Conservation (phyloP, 306 rosid species). For the Cicer bijugum region DNA sequence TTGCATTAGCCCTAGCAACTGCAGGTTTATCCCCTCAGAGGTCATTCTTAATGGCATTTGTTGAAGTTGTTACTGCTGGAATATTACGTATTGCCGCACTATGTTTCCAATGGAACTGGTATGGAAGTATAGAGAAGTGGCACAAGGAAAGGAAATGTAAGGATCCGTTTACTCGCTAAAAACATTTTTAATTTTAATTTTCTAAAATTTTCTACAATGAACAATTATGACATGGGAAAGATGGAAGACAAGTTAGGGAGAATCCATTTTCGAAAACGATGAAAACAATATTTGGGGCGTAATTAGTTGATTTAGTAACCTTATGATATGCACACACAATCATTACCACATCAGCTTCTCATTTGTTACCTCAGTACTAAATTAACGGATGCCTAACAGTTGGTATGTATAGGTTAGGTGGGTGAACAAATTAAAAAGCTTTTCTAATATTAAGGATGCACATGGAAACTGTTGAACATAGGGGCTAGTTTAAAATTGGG, state of each 20-base stretch:
- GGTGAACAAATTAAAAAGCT: background rate
- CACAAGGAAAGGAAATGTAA: constrained; percentile 59
- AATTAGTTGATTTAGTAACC: background rate
- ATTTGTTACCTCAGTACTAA: constrained; percentile 31
- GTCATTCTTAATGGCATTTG: constrained; percentile 77
- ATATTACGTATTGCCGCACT: constrained; percentile 61
- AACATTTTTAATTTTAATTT: background rate
- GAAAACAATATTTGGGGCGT: background rate
- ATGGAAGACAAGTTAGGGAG: background rate
- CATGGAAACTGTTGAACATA: background rate
- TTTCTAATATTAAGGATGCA: background rate
- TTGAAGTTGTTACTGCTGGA: constrained; percentile 73
- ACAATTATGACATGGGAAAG: too few species aligned
- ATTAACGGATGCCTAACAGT: constrained; percentile 19
- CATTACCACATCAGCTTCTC: background rate
- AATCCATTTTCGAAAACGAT: background rate
- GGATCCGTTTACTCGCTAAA: constrained; percentile 5
- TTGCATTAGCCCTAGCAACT: constrained; percentile 68
- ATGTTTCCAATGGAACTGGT: constrained; percentile 83
- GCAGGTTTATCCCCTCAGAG: constrained; percentile 90
- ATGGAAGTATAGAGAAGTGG: constrained; percentile 73
- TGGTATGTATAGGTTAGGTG: background rate
- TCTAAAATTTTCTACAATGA: background rate
- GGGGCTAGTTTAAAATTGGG: background rate
- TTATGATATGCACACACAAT: background rate